phyloP scores from a whole-genome alignment of 768 basidiomycete species.

The Suillus paluster region DNA sequence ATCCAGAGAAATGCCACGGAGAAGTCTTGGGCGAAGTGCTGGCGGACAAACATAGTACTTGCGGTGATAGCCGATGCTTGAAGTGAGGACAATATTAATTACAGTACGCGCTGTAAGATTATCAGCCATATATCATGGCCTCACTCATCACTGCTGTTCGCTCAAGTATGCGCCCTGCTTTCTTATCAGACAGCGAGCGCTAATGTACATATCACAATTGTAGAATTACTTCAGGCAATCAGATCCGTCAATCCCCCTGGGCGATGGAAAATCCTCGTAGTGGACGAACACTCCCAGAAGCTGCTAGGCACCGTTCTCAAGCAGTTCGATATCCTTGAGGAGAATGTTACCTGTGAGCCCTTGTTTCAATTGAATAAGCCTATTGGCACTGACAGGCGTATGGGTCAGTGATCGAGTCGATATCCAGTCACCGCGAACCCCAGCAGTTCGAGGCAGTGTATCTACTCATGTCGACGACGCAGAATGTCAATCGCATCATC shows the following conservation, averaged over 20 bases:
- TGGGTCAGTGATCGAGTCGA: slow-evolving; percentile 84
- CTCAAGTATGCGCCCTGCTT: slow-evolving; percentile 41
- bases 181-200: not conserved
- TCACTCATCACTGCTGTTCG: slow-evolving; percentile 53
- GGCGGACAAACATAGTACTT: not conserved
- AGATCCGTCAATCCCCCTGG: slow-evolving; percentile 84
- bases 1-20: not conserved
- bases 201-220: slow-evolving; percentile 4
- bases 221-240: slow-evolving; percentile 88
- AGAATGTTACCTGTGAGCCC: slow-evolving; percentile 91
- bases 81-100: too few species aligned
- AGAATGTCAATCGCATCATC: slow-evolving; percentile 92
- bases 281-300: slow-evolving; percentile 90
- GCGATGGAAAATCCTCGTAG: slow-evolving; percentile 97
- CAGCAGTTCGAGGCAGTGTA: slow-evolving; percentile 94
- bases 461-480: slow-evolving; percentile 90
- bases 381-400: slow-evolving; percentile 15
- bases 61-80: slow-evolving; percentile 19
- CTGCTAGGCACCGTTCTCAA: slow-evolving; percentile 85
- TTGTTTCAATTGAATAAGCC: not conserved
- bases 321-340: slow-evolving; percentile 92
- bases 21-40: not conserved
- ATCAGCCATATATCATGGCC: slow-evolving; percentile 37
- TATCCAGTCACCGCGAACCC: slow-evolving; percentile 80
- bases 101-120: not conserved